Conservation (phyloP, 768 basidiomycete species). For the Lyophyllum shimeji region DNA sequence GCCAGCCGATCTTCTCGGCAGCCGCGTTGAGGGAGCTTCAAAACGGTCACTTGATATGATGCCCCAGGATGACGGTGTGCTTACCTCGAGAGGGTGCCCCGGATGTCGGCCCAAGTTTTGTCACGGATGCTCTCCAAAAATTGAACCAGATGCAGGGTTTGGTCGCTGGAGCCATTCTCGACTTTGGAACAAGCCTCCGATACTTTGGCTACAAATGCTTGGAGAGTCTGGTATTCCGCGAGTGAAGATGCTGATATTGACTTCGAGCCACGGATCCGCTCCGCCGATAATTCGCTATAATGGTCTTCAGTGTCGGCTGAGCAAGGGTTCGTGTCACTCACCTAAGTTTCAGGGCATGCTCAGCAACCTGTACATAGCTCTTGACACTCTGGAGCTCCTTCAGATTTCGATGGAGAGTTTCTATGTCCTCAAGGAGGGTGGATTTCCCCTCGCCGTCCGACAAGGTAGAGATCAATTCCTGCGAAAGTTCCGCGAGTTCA, state of each 20-base stretch:
- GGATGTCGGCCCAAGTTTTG: conserved; percentile 79
- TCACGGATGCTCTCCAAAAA: conserved; percentile 66
- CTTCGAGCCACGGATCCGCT: conserved; percentile 44
- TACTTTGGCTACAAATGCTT: conserved; percentile 57
- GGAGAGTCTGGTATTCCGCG: conserved; percentile 58
- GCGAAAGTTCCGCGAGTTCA: conserved; percentile 67
- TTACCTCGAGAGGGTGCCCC: conserved; percentile 60
- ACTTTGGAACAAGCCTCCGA: conserved; percentile 40
- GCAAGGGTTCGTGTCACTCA: conserved; percentile 27
- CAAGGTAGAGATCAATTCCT: conserved; percentile 60
- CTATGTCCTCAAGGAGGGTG: conserved; percentile 81
- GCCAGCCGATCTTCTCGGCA: conserved; percentile 86
- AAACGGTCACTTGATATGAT: conserved; percentile 7
- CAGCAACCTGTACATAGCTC: conserved; percentile 73
- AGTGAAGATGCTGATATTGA: conserved; percentile 46
- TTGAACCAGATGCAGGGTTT: conserved; percentile 55
- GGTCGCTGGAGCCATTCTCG: conserved; percentile 46
- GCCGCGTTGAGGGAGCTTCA: conserved; percentile 59
- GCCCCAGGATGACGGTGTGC: conserved; percentile 19
- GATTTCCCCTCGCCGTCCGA: conserved; percentile 46
- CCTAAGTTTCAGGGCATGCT: conserved; percentile 73
- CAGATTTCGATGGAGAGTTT: conserved; percentile 72
- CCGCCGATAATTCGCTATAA: conserved; percentile 56
- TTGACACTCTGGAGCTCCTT: conserved; percentile 76
- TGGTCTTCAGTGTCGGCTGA: conserved; percentile 8